Evolutionary conservation across 2,329 filamentous ascomycete species (phyloP).

Genomic region (Microdochium bolleyi): DNA sequence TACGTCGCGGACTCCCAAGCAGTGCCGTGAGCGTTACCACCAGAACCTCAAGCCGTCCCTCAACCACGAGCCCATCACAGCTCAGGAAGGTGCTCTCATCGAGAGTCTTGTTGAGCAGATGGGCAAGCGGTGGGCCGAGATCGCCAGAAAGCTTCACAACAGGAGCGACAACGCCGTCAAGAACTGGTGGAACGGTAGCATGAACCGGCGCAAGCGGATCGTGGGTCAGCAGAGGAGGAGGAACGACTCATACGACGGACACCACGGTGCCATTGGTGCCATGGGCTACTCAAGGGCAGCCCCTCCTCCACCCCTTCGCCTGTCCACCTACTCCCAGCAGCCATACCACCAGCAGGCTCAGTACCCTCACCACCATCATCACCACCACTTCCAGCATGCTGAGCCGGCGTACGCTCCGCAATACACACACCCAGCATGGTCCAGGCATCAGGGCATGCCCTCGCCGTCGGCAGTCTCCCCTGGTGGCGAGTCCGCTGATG

Average conservation of each 20-base stretch:
- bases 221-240: conserved; percentile 27
- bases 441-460: conserved; percentile 13
- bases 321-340: conserved; percentile 10
- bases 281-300: conserved; percentile 2
- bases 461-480: conserved; percentile 34
- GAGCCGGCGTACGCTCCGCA: conserved; percentile 6
- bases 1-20: conserved; percentile 76
- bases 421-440: conserved; percentile 8
- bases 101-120: conserved; percentile 68
- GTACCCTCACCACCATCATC: conserved; percentile 7
- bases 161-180: conserved; percentile 94
- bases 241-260: conserved; percentile 19
- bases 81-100: conserved; percentile 65
- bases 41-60: conserved; percentile 80
- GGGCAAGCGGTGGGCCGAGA: conserved; percentile 90
- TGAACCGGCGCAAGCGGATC: conserved; percentile 65
- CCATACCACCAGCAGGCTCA: conserved; percentile 12
- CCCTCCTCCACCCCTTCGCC: conserved; percentile 8
- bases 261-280: conserved; percentile 6
- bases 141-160: conserved; percentile 71
- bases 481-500: conserved; percentile 44
- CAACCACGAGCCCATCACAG: conserved; percentile 65
- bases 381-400: conserved; percentile 11
- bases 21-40: conserved; percentile 89
- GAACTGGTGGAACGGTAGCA: conserved; percentile 96